Conservation (phyloP, 2,329 filamentous ascomycete genomes). For the Magnaporthiopsis poae region DNA sequence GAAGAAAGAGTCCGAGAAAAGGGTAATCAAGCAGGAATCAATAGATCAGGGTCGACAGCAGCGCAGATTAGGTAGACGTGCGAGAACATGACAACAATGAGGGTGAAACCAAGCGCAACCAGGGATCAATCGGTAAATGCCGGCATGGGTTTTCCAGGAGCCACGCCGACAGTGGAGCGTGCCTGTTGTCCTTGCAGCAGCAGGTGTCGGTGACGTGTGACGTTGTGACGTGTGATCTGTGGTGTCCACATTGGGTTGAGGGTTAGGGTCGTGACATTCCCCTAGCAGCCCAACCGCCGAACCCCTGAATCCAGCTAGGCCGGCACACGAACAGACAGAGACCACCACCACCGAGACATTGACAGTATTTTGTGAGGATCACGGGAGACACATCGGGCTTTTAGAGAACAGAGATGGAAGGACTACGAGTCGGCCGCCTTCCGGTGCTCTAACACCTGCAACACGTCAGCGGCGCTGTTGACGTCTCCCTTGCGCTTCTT, state of each 20-base stretch:
- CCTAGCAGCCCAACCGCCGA: background rate
- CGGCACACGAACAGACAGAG: background rate
- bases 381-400: background rate
- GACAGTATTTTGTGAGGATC: background rate
- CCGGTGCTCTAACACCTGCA: constrained; percentile 62
- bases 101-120: background rate
- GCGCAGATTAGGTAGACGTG: background rate
- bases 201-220: background rate
- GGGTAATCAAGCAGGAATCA: too few species aligned
- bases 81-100: background rate
- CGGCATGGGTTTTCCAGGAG: background rate
- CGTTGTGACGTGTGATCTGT: background rate
- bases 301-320: background rate
- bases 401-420: background rate
- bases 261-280: background rate
- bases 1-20: too few species aligned
- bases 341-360: background rate
- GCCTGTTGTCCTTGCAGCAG: background rate
- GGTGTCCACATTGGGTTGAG: background rate
- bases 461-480: constrained; percentile 70
- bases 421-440: constrained; percentile 25
- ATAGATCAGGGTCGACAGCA: too few species aligned
- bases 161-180: background rate
- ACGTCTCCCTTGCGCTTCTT: constrained; percentile 71
- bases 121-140: background rate